Evolutionary conservation across 1,284 basidiomycete species (phyloP), one percentile per base, ranked within the genome.

Genomic region (Calocybe gambosa): DNA sequence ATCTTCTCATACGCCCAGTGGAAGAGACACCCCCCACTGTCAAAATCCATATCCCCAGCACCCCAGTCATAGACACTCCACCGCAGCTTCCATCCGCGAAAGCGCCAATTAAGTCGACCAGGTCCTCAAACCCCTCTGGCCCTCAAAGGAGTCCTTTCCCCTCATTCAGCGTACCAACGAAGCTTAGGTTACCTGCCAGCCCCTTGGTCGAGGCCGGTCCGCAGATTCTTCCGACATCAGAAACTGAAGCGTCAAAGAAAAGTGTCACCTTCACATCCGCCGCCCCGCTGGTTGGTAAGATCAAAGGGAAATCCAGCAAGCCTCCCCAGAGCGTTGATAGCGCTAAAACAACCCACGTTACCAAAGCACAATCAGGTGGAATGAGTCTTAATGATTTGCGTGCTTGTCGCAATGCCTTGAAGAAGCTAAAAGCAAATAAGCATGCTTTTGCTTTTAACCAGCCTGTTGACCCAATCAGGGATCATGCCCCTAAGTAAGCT

Each of bases 391-490:
- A 82, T 33, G 94, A 97, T 63, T 62, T 92, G 50, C 82, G 82
- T 43, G 88, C 88, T 1, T 93, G 85, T 59, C 78, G 85, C 40
- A 88, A 80, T 51, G 83, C 85, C 5, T 68, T 97, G 55, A 86
- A 88, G 72, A 95, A 95, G 63, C 65, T 98, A 25, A 78, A 79
- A 58, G 54, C 72, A 23, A 73, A 86, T 63, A 90, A 89, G 64
- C 80, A 79, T 53, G 81, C 85, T 1, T 61, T 65, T 28, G 62
- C 89, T 48, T 98, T 98, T 67, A 69, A 85, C 42, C 82, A 89
- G 49, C 92, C 95, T 23, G 94, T 98, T 19, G 95, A 94, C 64
- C 89, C 91, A 18, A 78, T 93, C 18, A 75, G 90, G 54, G 89
- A 94, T 58, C 75, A 79, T 58, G 89, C 89, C 13, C 88, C 89